Percentiles rank a stretch among this genome's conserved stretches.
These are phyloP conservation scores for Colletotrichum graminicola DNA, from an alignment of 2,329 filamentous ascomycete species.

Conservation along the genomic window DNA sequence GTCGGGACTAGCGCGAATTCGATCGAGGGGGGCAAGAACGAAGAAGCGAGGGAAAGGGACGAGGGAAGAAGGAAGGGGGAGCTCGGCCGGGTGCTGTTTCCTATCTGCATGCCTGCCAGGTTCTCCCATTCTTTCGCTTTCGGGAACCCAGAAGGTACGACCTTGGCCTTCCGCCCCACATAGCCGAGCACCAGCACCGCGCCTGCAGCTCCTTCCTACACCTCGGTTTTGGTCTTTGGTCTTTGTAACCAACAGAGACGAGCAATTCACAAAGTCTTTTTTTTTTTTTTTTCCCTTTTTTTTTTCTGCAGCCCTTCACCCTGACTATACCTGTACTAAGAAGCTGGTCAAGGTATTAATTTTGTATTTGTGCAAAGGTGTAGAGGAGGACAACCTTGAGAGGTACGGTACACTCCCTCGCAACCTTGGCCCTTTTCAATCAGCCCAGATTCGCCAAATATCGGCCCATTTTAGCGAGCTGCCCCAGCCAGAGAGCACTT, in stretches of 20 bases:
- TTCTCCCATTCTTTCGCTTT: background rate
- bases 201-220: constrained; percentile 39
- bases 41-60: constrained; percentile 17
- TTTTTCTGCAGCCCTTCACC: background rate
- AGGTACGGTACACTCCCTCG: constrained; percentile 33
- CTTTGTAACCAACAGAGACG: background rate
- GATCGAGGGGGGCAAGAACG: constrained; percentile 13
- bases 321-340: no score
- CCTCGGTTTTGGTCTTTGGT: constrained; percentile 11
- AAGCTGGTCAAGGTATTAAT: background rate
- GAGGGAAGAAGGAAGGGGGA: constrained; percentile 17
- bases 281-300: background rate
- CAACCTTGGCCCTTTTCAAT: constrained; percentile 37
- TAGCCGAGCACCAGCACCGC: constrained; percentile 6
- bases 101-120: constrained; percentile 1
- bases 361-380: background rate
- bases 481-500: constrained; percentile 31
- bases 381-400: constrained; percentile 3
- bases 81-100: constrained; percentile 1
- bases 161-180: constrained; percentile 14
- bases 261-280: background rate
- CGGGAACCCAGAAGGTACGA: constrained; percentile 24
- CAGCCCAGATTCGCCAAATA: constrained; percentile 46
- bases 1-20: constrained; percentile 30
- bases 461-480: constrained; percentile 44